Evolutionary conservation across 306 rosid genomes (phyloP).

Genomic region (Corylus americana): DNA sequence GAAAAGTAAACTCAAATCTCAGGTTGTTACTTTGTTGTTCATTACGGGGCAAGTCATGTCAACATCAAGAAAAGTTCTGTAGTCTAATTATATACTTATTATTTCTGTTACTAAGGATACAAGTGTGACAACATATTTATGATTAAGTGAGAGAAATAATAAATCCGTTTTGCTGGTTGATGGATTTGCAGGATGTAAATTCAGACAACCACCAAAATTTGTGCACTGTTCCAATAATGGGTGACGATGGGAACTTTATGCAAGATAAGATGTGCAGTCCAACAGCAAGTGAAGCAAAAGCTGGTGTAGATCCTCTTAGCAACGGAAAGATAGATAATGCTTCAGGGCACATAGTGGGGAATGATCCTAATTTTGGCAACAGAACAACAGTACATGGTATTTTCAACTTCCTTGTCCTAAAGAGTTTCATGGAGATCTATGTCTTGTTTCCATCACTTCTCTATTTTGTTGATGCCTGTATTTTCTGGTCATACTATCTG

Average conservation of each 20-base stretch:
- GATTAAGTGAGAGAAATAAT: neutral
- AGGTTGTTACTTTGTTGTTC: neutral
- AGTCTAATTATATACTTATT: neutral
- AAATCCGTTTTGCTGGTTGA: conserved; percentile 26
- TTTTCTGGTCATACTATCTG: neutral
- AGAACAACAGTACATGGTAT: conserved; percentile 46
- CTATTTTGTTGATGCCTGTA: conserved; percentile 3
- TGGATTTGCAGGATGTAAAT: conserved; percentile 45
- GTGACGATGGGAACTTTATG: conserved; percentile 39
- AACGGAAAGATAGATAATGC: conserved; percentile 36
- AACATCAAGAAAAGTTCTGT: neutral
- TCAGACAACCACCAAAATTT: conserved; percentile 31
- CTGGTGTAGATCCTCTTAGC: conserved; percentile 25
- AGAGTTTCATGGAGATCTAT: conserved; percentile 4
- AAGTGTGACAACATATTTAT: neutral
- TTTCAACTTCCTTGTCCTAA: conserved; percentile 14
- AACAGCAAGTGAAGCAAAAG: conserved; percentile 39
- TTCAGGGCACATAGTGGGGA: conserved; percentile 35
- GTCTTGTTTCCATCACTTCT: conserved; percentile 7
- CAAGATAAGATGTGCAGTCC: conserved; percentile 38
- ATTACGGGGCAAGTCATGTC: neutral
- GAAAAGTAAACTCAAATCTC: neutral
- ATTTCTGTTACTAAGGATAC: neutral
- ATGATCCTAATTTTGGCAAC: conserved; percentile 38
- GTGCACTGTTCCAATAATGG: conserved; percentile 37